These are phyloP conservation scores for Alternaria incomplexa DNA, from an alignment of 2,329 filamentous ascomycete genomes.

Conservation along the genomic window DNA sequence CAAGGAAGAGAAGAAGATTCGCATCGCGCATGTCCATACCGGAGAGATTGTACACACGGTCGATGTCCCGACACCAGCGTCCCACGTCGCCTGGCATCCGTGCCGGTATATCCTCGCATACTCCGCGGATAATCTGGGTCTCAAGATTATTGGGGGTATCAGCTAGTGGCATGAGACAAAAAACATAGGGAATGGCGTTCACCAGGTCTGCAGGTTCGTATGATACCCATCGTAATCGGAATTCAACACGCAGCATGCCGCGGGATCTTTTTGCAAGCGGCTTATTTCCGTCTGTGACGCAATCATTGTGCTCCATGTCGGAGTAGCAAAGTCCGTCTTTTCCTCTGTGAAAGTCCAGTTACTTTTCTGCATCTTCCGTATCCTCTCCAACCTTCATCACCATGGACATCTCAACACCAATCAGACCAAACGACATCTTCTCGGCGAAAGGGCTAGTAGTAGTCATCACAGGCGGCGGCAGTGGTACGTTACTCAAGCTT, in stretches of 20 bases:
- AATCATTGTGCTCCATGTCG: slow-evolving; percentile 3
- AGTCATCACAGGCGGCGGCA: slow-evolving; percentile 52
- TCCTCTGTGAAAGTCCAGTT: slow-evolving; percentile 4
- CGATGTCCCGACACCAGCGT: slow-evolving; percentile 69
- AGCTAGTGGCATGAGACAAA: too few species aligned
- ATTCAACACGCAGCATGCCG: background rate
- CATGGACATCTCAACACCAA: slow-evolving; percentile 46
- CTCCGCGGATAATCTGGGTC: slow-evolving; percentile 65
- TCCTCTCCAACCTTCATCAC: background rate
- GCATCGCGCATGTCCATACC: slow-evolving; percentile 74
- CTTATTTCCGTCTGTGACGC: slow-evolving; percentile 17
- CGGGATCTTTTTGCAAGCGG: slow-evolving; percentile 1
- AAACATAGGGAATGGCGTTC: slow-evolving; percentile 8
- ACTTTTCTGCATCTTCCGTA: background rate
- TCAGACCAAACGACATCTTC: slow-evolving; percentile 47
- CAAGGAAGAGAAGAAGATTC: slow-evolving; percentile 72
- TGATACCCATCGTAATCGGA: slow-evolving; percentile 23
- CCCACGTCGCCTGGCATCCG: slow-evolving; percentile 77
- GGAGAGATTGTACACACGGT: slow-evolving; percentile 75
- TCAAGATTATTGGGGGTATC: slow-evolving; percentile 69
- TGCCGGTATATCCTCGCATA: slow-evolving; percentile 77
- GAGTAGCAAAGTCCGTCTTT: slow-evolving; percentile 14
- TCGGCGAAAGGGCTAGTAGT: slow-evolving; percentile 49
- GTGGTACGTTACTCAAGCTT: slow-evolving; percentile 38
- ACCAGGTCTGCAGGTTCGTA: slow-evolving; percentile 7